Conservation (phyloP, 2,329 filamentous ascomycete genomes). For the Claviceps fusiformis region DNA sequence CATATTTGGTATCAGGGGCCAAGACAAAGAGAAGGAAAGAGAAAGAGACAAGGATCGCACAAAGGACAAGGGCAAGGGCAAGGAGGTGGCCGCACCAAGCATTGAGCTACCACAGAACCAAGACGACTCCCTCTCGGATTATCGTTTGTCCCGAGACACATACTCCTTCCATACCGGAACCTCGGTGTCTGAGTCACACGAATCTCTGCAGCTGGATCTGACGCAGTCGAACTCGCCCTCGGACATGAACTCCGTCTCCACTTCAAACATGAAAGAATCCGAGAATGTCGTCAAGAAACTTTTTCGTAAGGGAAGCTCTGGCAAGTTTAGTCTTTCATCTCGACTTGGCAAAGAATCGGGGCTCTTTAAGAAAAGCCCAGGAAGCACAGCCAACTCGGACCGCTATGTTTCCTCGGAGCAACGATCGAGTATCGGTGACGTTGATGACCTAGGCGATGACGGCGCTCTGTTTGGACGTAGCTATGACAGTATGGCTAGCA, state of each 20-base stretch:
- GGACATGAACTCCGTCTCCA: constrained; percentile 31
- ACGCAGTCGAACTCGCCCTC: constrained; percentile 43
- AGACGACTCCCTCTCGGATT: constrained; percentile 37
- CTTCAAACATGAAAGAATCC: constrained; percentile 31
- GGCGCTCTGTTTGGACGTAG: constrained; percentile 30
- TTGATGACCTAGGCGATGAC: constrained; percentile 38
- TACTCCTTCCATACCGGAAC: constrained; percentile 44
- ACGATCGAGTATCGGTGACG: constrained; percentile 43
- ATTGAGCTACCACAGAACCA: constrained; percentile 23
- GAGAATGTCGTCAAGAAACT: constrained; percentile 47
- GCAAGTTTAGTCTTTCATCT: constrained; percentile 51
- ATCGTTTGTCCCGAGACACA: constrained; percentile 41
- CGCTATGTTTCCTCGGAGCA: constrained; percentile 39
- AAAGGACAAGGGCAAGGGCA: constrained; percentile 26
- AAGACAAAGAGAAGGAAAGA: constrained; percentile 21
- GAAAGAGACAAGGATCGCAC: constrained; percentile 16
- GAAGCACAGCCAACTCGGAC: constrained; percentile 44
- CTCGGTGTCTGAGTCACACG: constrained; percentile 46
- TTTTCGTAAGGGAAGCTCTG: constrained; percentile 51
- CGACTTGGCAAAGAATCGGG: constrained; percentile 39
- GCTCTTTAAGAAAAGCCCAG: constrained; percentile 45
- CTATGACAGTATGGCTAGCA: constrained; percentile 43
- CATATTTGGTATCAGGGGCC: constrained; percentile 37
- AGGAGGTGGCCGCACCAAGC: constrained; percentile 22
- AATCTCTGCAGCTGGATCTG: constrained; percentile 42